A percentile compares a stretch with the other conserved stretches of the same genome.
Evolutionary conservation across 2,329 filamentous ascomycete species (phyloP).

Genomic region (Tolypocladium inflatum): DNA sequence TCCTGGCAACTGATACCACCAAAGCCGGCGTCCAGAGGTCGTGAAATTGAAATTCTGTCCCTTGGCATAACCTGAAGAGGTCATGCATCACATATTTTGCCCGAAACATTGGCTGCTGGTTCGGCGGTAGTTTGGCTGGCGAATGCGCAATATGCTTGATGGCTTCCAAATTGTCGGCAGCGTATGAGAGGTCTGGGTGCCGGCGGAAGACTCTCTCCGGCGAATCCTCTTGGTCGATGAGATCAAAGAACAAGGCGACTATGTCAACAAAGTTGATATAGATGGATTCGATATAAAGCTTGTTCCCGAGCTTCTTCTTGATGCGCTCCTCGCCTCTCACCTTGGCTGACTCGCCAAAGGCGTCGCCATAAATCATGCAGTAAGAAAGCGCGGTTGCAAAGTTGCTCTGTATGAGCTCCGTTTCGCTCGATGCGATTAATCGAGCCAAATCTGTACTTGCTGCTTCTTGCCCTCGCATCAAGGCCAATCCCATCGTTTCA

Average conservation of each 20-base stretch:
- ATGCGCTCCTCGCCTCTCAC: constrained; percentile 56
- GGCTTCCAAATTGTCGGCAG: constrained; percentile 53
- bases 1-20: constrained; percentile 65
- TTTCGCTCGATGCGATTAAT: constrained; percentile 42
- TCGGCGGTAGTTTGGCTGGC: constrained; percentile 54
- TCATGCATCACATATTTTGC: constrained; percentile 68
- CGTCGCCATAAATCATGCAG: constrained; percentile 54
- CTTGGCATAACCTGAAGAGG: constrained; percentile 67
- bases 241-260: constrained; percentile 64
- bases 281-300: constrained; percentile 53
- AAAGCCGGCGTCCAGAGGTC: constrained; percentile 68
- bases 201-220: constrained; percentile 59
- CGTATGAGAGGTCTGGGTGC: constrained; percentile 46
- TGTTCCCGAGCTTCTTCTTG: constrained; percentile 58
- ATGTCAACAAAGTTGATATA: constrained; percentile 67
- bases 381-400: constrained; percentile 80
- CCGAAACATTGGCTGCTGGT: constrained; percentile 81
- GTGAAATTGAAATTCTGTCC: constrained; percentile 54
- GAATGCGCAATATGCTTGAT: constrained; percentile 66
- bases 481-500: constrained; percentile 69
- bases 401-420: constrained; percentile 51
- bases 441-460: constrained; percentile 51
- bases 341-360: constrained; percentile 20
- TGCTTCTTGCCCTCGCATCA: constrained; percentile 68
- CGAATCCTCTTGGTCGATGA: constrained; percentile 68